Evolutionary conservation across 2,329 filamentous ascomycete species (phyloP), one percentile per base, ranked within the genome.

Genomic region (Calonectria fujianensis): DNA sequence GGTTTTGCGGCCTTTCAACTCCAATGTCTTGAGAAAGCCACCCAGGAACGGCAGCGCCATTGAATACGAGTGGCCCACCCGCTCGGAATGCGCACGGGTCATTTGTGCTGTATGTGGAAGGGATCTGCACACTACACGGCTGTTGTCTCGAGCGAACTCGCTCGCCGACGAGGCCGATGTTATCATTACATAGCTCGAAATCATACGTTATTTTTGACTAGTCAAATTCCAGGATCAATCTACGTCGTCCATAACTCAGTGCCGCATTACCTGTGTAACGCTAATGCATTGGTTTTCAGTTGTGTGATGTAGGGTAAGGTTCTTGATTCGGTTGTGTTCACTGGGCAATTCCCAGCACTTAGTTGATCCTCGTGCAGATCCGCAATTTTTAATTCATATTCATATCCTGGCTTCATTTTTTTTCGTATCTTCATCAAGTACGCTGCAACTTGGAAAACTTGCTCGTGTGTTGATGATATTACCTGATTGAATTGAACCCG

Each of bases 31-130:
- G 52, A 31, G 37, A 35, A 57, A 9, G 29, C 29, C 27, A 57
- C 35, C 51, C 29, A 57, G 51, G 51, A 57, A 54, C 24, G 51
- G 51, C 51, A 29, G 51, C 10, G 20, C 31, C 31, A 57, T 37
- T 57, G 31, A 57, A 57, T 57, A 35, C 31, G 52, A 57, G 31
- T 14, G 52, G 18, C 31, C 52, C 31, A 37, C 52, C n/a, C 24
- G 45, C 52, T n/a, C 24, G 45, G 10, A 48, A 10, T 57, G 5
- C 10, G 29, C 51, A n/a, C 29, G 11, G 18, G 4, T n/a, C 14
- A 45, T 7, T 24, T 39, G 3, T 16, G 37, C 14, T 14, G 11
- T 4, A 8, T 45, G 18, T 2, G 41, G 41, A 20, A 45, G 16
- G 41, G 41, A 45, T 45, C 18, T 45, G 10, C 41, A n/a, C 10